Evolutionary conservation across 345 rosid genomes (phyloP).

Genomic region (Acer campestre): DNA sequence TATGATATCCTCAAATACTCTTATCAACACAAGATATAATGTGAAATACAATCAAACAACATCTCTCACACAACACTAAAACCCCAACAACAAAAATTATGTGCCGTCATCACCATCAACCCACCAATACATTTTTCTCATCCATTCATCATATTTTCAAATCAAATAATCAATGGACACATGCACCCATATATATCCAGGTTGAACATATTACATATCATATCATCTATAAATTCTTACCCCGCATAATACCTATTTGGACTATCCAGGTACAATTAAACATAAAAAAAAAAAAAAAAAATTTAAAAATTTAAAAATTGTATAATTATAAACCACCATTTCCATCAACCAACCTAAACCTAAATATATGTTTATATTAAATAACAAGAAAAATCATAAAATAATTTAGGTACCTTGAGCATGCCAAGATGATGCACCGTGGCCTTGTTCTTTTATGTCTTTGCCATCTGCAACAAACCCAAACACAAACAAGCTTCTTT

Average conservation of each 20-base stretch:
- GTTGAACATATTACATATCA: neutral
- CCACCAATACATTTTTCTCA: neutral
- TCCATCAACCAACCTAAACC: neutral
- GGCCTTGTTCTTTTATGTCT: conserved; percentile 97
- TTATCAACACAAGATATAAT: neutral
- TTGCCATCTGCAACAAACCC: conserved; percentile 72
- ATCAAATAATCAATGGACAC: neutral
- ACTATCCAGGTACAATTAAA: neutral
- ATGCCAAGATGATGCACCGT: conserved; percentile 95
- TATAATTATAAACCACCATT: neutral
- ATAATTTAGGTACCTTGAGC: conserved; percentile 63
- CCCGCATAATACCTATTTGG: neutral
- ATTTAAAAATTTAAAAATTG: too few relatives aligned
- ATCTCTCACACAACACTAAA: neutral
- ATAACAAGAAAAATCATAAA: neutral
- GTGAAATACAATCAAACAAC: neutral
- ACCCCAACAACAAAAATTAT: neutral
- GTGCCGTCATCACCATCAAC: neutral
- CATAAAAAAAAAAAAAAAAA: neutral
- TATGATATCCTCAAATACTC: neutral
- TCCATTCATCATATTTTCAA: neutral
- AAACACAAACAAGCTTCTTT: neutral
- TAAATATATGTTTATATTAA: neutral
- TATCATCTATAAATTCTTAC: neutral
- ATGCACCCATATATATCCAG: neutral